Conservation (phyloP, 2,329 filamentous ascomycete species). For the Phialophora chinensis region DNA sequence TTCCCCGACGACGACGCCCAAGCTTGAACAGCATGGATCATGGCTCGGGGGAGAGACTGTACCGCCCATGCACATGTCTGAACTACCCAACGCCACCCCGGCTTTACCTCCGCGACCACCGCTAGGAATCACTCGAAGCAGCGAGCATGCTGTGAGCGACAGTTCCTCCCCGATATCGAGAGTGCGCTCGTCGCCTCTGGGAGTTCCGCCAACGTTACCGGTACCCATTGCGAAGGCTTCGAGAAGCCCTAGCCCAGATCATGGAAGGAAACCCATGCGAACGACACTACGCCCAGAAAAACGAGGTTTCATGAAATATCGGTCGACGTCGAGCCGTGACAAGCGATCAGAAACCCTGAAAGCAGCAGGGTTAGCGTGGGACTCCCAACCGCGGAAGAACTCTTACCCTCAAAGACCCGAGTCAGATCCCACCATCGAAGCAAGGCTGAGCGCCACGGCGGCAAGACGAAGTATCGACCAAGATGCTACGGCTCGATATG, state of each 20-base stretch:
- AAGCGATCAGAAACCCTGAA: slow-evolving; percentile 64
- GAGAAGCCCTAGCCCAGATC: slow-evolving; percentile 66
- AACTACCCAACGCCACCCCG: slow-evolving; percentile 75
- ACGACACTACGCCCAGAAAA: slow-evolving; percentile 59
- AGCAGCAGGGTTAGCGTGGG: slow-evolving; percentile 69
- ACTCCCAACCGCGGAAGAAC: slow-evolving; percentile 42
- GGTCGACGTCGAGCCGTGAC: slow-evolving; percentile 52
- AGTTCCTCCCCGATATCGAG: slow-evolving; percentile 17
- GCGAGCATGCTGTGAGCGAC: slow-evolving; percentile 39
- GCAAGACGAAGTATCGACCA: slow-evolving; percentile 39
- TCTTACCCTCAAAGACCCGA: slow-evolving; percentile 30
- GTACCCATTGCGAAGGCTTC: slow-evolving; percentile 53
- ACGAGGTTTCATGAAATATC: slow-evolving; percentile 54
- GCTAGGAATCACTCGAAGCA: slow-evolving; percentile 42
- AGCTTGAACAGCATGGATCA: slow-evolving; percentile 40
- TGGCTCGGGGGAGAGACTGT: slow-evolving; percentile 84
- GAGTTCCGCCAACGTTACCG: slow-evolving; percentile 44
- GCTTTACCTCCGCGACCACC: slow-evolving; percentile 63
- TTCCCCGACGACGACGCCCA: slow-evolving; percentile 30
- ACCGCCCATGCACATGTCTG: slow-evolving; percentile 77
- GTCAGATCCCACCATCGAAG: slow-evolving; percentile 39
- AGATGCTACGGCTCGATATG: slow-evolving; percentile 30
- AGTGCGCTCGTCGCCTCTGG: slow-evolving; percentile 32
- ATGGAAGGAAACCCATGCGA: slow-evolving; percentile 62
- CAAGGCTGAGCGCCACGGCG: slow-evolving; percentile 39